Evolutionary conservation across 352 stramenopile genomes (phyloP).

Genomic region (Phytopythium boreale): DNA sequence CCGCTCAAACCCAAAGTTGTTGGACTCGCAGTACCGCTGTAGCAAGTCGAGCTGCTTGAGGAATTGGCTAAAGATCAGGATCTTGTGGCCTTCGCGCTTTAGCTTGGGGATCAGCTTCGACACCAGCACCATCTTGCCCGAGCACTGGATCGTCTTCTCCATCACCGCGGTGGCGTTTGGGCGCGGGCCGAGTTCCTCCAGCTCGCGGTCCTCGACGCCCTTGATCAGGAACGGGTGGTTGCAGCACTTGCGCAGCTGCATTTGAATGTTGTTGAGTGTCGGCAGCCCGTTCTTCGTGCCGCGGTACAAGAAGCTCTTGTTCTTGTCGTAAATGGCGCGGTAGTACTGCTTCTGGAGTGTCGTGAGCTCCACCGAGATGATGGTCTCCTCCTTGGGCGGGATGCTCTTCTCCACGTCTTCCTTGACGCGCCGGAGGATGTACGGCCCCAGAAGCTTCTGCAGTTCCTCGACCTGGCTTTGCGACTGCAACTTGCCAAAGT

Average conservation of each 20-base stretch:
- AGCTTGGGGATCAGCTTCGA: conserved; percentile 90
- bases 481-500: conserved; percentile 92
- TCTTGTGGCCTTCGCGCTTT: conserved; percentile 91
- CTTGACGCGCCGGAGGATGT: conserved; percentile 96
- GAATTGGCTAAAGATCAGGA: conserved; percentile 97
- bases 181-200: conserved; percentile 63
- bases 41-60: conserved; percentile 92
- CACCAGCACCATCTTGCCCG: conserved; percentile 89
- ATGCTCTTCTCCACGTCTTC: conserved; percentile 96
- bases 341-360: conserved; percentile 99
- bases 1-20: conserved; percentile 87
- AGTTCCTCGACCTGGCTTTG: conserved; percentile 94
- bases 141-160: conserved; percentile 84
- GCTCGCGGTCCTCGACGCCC: conserved; percentile 85
- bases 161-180: conserved; percentile 57
- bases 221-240: conserved; percentile 99
- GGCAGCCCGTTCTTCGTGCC: conserved; percentile 83
- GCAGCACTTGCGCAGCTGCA: conserved; percentile 99
- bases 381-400: conserved; percentile 96
- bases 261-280: conserved; percentile 98
- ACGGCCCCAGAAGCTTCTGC: conserved; percentile 93
- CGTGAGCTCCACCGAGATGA: conserved; percentile 96
- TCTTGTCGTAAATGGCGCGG: conserved; percentile 99
- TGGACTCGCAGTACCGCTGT: conserved; percentile 90
- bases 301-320: conserved; percentile 95